Evolutionary conservation across 306 rosid species (phyloP), one percentile per base, ranked within the genome.

Genomic region (Dryas alaskensis): DNA sequence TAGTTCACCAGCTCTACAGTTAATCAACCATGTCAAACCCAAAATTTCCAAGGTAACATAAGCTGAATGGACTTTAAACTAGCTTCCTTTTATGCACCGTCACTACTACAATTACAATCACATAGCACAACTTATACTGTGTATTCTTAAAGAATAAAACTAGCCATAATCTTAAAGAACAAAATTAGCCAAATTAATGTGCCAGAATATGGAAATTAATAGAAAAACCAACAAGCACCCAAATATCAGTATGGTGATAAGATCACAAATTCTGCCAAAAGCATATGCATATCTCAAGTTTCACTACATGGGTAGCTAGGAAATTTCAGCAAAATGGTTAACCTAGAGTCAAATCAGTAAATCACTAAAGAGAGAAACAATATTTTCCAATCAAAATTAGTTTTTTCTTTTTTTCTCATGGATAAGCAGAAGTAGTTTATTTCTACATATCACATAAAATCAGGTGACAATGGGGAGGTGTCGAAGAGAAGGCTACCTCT

Each of bases 1-100:
- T 3, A 81, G 55, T 60, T 81, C 85, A 52, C 85, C 79, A 60
- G 85, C 85, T 46, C 85, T 81, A 47, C 74, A 73, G 6, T 13
- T 1, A 58, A 45, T 10, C 43, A 40, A 19, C 42, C 6, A 6
- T 70, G 55, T 40, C 3, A 58, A 72, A 39, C 49, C 63, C 47
- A 37, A 42, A 14, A 59, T 14, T n/a, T 10, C 52, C 14, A 22
- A 40, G 1, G 5, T n/a, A 75, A 50, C 22, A 52, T 3, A 65
- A 44, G 2, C 40, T 8, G 6, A 42, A 39, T 6, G 51, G 2
- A 47, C 0, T 44, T 2, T 1, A 68, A 31, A 37, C 31, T 1
- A 27, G 19, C 5, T 55, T 31, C 8, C 4, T 59, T 11, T 12
- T 5, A 27, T 2, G 5, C 4, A 59, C 11, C 5, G 0, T 27